Conservation (phyloP, 2,329 filamentous ascomycete genomes). For the Grosmannia penicillata region DNA sequence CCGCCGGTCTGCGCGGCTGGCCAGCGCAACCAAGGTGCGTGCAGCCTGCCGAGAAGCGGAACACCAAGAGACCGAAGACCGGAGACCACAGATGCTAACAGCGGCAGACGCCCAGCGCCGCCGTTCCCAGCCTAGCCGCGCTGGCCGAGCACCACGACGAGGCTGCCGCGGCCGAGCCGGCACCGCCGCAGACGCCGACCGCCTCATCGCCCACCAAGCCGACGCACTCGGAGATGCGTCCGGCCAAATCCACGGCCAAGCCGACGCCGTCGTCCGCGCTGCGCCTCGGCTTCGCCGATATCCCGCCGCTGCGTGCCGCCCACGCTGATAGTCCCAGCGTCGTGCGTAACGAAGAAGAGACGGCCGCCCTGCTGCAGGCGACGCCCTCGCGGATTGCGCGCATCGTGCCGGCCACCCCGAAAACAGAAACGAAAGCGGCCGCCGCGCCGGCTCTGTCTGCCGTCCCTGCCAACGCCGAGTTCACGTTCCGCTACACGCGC, state of each 20-base stretch:
- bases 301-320: constrained; percentile 27
- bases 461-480: constrained; percentile 17
- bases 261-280: constrained; percentile 67
- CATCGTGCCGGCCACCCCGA: too few species aligned
- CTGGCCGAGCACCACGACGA: constrained; percentile 4
- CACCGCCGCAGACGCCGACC: constrained; percentile 40
- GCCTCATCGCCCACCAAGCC: constrained; percentile 54
- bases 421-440: constrained; percentile 36
- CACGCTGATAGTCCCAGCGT: too few species aligned
- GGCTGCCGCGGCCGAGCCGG: constrained; percentile 17
- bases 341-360: too few species aligned
- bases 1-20: constrained; percentile 28
- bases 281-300: constrained; percentile 67
- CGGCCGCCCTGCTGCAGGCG: constrained; percentile 28
- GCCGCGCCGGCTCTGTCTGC: constrained; percentile 14
- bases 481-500: constrained; percentile 48
- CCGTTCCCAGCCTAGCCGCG: neutral
- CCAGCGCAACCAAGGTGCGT: constrained; percentile 23
- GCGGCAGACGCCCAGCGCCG: neutral
- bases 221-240: constrained; percentile 75
- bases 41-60: neutral
- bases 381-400: too few species aligned
- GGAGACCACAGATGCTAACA: too few species aligned
- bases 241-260: constrained; percentile 61
- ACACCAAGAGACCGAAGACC: too few species aligned